A percentile compares a stretch with the other conserved stretches of the same genome.
Conservation (phyloP, 768 basidiomycete genomes). For the Rubroboletus pulcherrimus region DNA sequence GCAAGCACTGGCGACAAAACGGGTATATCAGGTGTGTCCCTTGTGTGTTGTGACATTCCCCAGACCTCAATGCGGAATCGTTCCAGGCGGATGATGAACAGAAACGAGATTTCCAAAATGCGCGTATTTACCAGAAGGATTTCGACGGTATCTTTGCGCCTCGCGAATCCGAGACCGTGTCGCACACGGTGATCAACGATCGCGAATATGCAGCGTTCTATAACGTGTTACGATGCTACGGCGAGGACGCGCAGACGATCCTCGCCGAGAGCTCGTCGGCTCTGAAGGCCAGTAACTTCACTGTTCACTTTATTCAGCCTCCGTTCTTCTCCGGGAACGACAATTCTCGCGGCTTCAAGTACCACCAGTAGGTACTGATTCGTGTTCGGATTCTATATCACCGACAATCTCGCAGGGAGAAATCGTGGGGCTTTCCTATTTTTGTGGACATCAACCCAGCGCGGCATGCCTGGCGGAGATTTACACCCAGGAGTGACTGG, state of each 20-base stretch:
- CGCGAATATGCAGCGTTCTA: neutral
- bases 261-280: neutral
- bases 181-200: neutral
- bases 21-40: neutral
- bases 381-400: too few relatives aligned
- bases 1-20: neutral
- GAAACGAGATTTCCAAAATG: neutral
- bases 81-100: neutral
- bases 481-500: conserved; percentile 5
- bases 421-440: conserved; percentile 10
- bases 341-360: neutral
- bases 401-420: neutral
- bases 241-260: neutral
- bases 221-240: neutral
- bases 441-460: neutral
- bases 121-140: neutral
- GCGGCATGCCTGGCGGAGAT: neutral
- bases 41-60: neutral
- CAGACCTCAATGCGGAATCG: neutral
- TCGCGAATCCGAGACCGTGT: fast-evolving
- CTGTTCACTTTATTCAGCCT: conserved; percentile 8
- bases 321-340: conserved; percentile 3
- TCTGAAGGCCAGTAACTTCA: conserved; percentile 7
- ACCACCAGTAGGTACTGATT: neutral
- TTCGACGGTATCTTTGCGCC: neutral